Evolutionary conservation across 2,329 filamentous ascomycete genomes (phyloP).

Genomic region (Diaporthe citri): DNA sequence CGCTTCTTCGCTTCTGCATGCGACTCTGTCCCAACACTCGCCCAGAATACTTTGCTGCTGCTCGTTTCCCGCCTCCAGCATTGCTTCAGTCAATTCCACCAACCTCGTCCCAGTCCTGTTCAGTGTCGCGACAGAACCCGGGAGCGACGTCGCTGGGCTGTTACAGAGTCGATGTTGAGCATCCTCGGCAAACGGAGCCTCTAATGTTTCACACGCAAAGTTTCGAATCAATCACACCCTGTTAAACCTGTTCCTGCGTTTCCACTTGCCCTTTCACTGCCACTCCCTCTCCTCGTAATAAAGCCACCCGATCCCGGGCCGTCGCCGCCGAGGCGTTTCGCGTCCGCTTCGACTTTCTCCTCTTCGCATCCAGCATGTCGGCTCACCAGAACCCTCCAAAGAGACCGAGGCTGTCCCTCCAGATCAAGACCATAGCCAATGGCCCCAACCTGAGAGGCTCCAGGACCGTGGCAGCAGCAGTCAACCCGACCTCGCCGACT

Average conservation of each 20-base stretch:
- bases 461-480: conserved; percentile 58
- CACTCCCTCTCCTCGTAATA: conserved; percentile 1
- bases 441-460: conserved; percentile 54
- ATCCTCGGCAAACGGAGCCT: conserved; percentile 25
- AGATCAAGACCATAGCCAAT: conserved; percentile 57
- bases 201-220: conserved; percentile 36
- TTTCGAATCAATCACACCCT: conserved; percentile 29
- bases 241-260: conserved; percentile 7
- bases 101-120: neutral
- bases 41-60: conserved; percentile 13
- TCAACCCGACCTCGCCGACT: conserved; percentile 71
- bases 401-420: conserved; percentile 67
- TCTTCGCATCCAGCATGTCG: conserved; percentile 39
- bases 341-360: neutral
- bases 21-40: conserved; percentile 20
- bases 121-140: neutral
- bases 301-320: conserved; percentile 14
- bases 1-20: conserved; percentile 23
- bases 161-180: conserved; percentile 28
- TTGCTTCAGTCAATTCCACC: neutral
- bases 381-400: conserved; percentile 54
- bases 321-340: conserved; percentile 6
- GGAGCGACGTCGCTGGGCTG: conserved; percentile 10
- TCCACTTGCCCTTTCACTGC: neutral
- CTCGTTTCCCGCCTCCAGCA: neutral